These are phyloP conservation scores for Aspergillus ochraceoroseus DNA, from an alignment of 2,329 filamentous ascomycete genomes.

Conservation along the genomic window DNA sequence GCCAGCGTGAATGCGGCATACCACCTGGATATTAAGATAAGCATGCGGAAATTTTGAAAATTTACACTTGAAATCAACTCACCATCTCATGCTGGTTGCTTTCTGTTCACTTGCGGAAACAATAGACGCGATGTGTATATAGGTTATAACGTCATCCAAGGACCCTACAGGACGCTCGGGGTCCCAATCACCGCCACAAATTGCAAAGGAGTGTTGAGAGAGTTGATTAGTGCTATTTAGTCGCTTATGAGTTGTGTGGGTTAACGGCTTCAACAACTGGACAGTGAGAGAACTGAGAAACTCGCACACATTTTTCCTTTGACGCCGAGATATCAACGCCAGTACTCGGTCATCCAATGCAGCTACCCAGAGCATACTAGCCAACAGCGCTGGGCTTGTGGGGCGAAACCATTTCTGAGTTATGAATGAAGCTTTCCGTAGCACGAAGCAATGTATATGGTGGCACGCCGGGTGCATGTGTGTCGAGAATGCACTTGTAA, in stretches of 20 bases:
- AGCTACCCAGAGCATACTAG: slow-evolving; percentile 94
- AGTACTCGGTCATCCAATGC: slow-evolving; percentile 85
- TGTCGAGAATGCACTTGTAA: slow-evolving; percentile 78
- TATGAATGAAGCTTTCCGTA: slow-evolving; percentile 80
- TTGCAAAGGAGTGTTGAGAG: slow-evolving; percentile 70
- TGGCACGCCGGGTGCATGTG: slow-evolving; percentile 87
- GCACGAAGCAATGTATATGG: slow-evolving; percentile 81
- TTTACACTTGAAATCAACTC: slow-evolving; percentile 7
- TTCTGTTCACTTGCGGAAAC: slow-evolving; percentile 93
- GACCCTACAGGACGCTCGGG: slow-evolving; percentile 57
- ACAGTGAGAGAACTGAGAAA: slow-evolving; percentile 82
- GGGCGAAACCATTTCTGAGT: slow-evolving; percentile 69
- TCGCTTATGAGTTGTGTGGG: slow-evolving; percentile 54
- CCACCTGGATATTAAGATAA: slow-evolving; percentile 50
- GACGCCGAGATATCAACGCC: slow-evolving; percentile 74
- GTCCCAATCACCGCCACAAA: slow-evolving; percentile 56
- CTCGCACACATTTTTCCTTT: slow-evolving; percentile 78
- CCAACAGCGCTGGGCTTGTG: slow-evolving; percentile 79
- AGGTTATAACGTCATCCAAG: slow-evolving; percentile 83
- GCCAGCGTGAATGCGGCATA: slow-evolving; percentile 89
- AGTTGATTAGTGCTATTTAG: background rate
- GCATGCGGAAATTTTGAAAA: background rate
- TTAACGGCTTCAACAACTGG: slow-evolving; percentile 74
- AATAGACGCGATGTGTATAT: slow-evolving; percentile 85
- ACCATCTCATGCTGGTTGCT: slow-evolving; percentile 79